These are phyloP conservation scores for Monosporozyma servazzii DNA, from an alignment of 805 yeast genomes.

Conservation along the genomic window DNA sequence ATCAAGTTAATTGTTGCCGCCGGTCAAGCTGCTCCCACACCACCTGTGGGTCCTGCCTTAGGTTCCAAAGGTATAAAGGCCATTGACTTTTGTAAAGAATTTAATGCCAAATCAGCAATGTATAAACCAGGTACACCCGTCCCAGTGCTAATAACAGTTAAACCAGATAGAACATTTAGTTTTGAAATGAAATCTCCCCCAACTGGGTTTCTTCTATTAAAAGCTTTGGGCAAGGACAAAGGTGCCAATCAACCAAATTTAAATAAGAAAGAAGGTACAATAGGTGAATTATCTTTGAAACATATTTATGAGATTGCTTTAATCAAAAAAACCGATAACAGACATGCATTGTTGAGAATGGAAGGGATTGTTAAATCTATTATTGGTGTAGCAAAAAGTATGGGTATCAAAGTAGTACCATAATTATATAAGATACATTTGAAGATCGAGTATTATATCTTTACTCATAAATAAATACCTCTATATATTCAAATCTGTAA, in stretches of 20 bases:
- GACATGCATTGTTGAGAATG: slow-evolving; percentile 61
- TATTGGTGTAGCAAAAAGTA: slow-evolving; percentile 78
- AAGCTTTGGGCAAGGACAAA: slow-evolving; percentile 62
- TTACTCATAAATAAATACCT: not conserved
- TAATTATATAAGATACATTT: slow-evolving; percentile 19
- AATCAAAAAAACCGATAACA: slow-evolving; percentile 78
- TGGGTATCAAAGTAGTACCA: slow-evolving; percentile 77
- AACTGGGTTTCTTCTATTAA: slow-evolving; percentile 73
- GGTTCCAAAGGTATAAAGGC: slow-evolving; percentile 99
- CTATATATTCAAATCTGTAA: not conserved
- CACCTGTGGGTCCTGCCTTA: slow-evolving; percentile 97
- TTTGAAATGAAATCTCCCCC: slow-evolving; percentile 89
- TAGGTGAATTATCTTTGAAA: slow-evolving; percentile 68
- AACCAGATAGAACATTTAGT: slow-evolving; percentile 84
- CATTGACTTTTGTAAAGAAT: slow-evolving; percentile 95
- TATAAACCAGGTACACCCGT: slow-evolving; percentile 81
- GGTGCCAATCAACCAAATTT: slow-evolving; percentile 56
- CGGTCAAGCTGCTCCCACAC: slow-evolving; percentile 96
- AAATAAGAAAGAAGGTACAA: slow-evolving; percentile 24
- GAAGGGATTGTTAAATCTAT: slow-evolving; percentile 74
- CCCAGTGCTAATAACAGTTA: slow-evolving; percentile 75
- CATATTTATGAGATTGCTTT: slow-evolving; percentile 93
- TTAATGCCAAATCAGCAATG: slow-evolving; percentile 91
- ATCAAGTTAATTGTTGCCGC: slow-evolving; percentile 92
- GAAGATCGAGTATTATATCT: not conserved